Evolutionary conservation across 169 alveolate species (phyloP).

Genomic region (Plasmodium sp.): DNA sequence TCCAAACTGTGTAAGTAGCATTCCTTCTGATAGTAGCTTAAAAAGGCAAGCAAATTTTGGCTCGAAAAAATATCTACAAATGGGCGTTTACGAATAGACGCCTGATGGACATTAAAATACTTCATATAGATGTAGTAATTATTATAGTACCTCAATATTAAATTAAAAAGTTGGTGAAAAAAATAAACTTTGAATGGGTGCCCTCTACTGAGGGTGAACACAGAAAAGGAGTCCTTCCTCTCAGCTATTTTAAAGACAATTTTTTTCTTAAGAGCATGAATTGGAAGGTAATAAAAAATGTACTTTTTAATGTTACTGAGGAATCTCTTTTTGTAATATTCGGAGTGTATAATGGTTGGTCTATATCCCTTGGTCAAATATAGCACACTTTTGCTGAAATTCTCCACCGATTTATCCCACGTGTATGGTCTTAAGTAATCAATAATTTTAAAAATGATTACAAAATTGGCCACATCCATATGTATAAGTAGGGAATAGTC

Average conservation of each 20-base stretch:
- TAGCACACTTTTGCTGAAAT: constrained; percentile 67
- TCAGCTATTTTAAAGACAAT: constrained; percentile 26
- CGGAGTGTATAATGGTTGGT: constrained; percentile 72
- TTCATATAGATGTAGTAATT: constrained; percentile 35
- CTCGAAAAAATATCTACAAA: constrained; percentile 26
- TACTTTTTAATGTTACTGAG: constrained; percentile 62
- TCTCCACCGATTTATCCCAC: constrained; percentile 73
- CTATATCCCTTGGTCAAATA: constrained; percentile 70
- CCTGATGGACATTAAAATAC: background rate
- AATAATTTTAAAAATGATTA: constrained; percentile 61
- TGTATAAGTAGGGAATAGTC: constrained; percentile 69
- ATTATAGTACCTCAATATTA: constrained; percentile 46
- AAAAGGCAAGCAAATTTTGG: constrained; percentile 24
- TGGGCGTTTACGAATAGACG: background rate
- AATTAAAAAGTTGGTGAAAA: constrained; percentile 29
- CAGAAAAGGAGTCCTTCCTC: constrained; percentile 11
- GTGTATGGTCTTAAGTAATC: constrained; percentile 74
- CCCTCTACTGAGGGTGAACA: background rate
- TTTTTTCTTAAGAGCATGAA: constrained; percentile 36
- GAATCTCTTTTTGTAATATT: constrained; percentile 69
- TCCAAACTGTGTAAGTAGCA: background rate
- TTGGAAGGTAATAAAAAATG: constrained; percentile 53
- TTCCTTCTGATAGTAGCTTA: constrained; percentile 43
- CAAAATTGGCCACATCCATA: constrained; percentile 39
- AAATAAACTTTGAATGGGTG: constrained; percentile 47